Evolutionary conservation across 1,139 yeast species (phyloP), one percentile per base, ranked within the genome.

Genomic region (Scheffersomyces segobiensis): DNA sequence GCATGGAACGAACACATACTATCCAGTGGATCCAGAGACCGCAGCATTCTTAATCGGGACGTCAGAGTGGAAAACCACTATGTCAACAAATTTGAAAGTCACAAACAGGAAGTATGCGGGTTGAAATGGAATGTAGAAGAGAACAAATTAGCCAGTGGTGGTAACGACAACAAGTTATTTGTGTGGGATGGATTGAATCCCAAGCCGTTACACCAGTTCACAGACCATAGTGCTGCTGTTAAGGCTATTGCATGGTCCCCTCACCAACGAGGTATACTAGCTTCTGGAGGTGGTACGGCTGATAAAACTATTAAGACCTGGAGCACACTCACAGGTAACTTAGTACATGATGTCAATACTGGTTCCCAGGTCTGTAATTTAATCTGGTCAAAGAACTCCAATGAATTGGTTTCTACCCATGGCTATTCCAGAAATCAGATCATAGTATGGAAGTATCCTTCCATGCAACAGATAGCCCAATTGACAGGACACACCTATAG

Each of bases 241-340:
- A 95, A 93, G 73, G 99, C 98, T 1, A 84, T 95, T 56, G 91
- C 97, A 1, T 95, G 99, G 99, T 91, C 97, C 0, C 98, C 99
- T 0, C 98, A 95, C 70, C 97, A 92, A 69, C 80, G 98, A 59
- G 98, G 98, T 0, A 83, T 93, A 3, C 75, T 95, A 56, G 98
- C 98, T 0, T 87, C 96, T 2, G 99, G 99, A 6, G 99, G 99
- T 26, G 99, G 99, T 24, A 93, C 98, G 0, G 96, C 97, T 1
- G 99, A 95, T 73, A 86, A 95, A 59, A 84, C 89, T 42, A 88
- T 96, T 65, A 90, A 95, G 71, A 87, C 93, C 24, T 95, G 99
- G 99, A 93, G 93, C 71, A 91, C 97, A 0, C 75, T 88, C 54
- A 91, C 91, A 8, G 98, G 98, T 0, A 73, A 81, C 46, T 83